Percentiles rank a stretch among this genome's conserved stretches.
Conservation (phyloP, 768 basidiomycete species). For the Lactarius trivialis region DNA sequence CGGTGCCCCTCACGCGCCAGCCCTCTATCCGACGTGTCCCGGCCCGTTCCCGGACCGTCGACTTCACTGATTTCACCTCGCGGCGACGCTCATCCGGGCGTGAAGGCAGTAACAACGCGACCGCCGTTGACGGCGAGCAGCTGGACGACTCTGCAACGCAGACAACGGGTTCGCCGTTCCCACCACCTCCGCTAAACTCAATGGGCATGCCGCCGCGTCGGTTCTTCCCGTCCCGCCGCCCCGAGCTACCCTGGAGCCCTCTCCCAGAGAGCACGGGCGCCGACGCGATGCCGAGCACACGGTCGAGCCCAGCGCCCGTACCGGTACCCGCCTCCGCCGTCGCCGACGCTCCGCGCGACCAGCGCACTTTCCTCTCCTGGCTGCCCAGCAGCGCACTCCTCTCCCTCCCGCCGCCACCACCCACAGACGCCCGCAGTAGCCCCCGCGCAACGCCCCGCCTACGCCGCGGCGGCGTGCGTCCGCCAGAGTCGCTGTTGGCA, state of each 20-base stretch:
- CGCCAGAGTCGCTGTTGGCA: slow-evolving; percentile 54
- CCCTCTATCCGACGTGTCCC: slow-evolving; percentile 53
- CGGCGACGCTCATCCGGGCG: slow-evolving; percentile 51
- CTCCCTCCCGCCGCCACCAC: slow-evolving; percentile 11
- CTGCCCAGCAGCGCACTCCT: slow-evolving; percentile 6
- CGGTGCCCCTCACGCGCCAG: slow-evolving; percentile 43
- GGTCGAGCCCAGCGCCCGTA: slow-evolving; percentile 2
- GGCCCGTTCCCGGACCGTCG: slow-evolving; percentile 45
- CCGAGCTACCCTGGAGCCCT: slow-evolving; percentile 17
- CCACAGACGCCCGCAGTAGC: slow-evolving; percentile 13
- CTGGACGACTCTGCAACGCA: slow-evolving; percentile 12
- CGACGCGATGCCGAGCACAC: not conserved
- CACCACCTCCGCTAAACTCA: slow-evolving; percentile 12
- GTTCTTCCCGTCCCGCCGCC: slow-evolving; percentile 20
- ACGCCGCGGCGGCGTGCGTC: slow-evolving; percentile 59
- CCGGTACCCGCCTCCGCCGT: not conserved
- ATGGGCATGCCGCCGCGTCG: slow-evolving; percentile 14
- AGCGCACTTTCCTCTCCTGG: slow-evolving; percentile 16
- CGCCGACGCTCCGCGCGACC: not conserved
- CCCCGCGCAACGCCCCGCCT: slow-evolving; percentile 41
- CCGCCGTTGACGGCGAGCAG: slow-evolving; percentile 13
- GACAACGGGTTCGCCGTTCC: not conserved
- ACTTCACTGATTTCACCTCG: slow-evolving; percentile 68
- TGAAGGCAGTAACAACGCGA: slow-evolving; percentile 23
- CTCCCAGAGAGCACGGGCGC: not conserved